These are phyloP conservation scores for Peronosclerospora sorghi DNA, from an alignment of 352 stramenopile species.

Conservation along the genomic window DNA sequence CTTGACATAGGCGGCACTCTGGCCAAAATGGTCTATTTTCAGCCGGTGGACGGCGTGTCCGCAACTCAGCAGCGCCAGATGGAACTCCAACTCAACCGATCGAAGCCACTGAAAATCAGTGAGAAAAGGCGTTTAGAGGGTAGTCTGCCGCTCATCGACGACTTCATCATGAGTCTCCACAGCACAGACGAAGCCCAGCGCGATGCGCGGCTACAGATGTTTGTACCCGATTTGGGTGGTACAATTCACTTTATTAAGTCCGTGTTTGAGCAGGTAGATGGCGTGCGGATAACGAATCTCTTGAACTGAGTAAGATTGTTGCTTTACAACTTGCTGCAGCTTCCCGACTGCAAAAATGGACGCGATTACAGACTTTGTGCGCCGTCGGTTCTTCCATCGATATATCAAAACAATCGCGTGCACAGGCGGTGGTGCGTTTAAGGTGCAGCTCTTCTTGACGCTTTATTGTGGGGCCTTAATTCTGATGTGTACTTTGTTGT, in stretches of 20 bases:
- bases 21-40: constrained; percentile 90
- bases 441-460: constrained; percentile 28
- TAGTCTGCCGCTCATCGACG: constrained; percentile 42
- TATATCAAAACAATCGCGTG: constrained; percentile 85
- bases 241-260: constrained; percentile 91
- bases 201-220: constrained; percentile 50
- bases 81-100: constrained; percentile 16
- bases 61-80: constrained; percentile 20
- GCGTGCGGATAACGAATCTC: neutral
- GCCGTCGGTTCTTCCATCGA: constrained; percentile 77
- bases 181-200: constrained; percentile 34
- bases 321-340: constrained; percentile 17
- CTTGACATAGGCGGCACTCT: constrained; percentile 90
- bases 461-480: neutral
- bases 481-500: neutral
- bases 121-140: constrained; percentile 22
- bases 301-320: constrained; percentile 2
- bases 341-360: constrained; percentile 67
- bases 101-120: constrained; percentile 3
- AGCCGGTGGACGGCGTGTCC: constrained; percentile 37
- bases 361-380: constrained; percentile 54
- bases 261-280: constrained; percentile 1
- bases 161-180: constrained; percentile 36
- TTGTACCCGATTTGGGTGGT: constrained; percentile 72
- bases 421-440: constrained; percentile 94